Evolutionary conservation across 768 basidiomycete species (phyloP).

Genomic region (Lactarius akahatsu): DNA sequence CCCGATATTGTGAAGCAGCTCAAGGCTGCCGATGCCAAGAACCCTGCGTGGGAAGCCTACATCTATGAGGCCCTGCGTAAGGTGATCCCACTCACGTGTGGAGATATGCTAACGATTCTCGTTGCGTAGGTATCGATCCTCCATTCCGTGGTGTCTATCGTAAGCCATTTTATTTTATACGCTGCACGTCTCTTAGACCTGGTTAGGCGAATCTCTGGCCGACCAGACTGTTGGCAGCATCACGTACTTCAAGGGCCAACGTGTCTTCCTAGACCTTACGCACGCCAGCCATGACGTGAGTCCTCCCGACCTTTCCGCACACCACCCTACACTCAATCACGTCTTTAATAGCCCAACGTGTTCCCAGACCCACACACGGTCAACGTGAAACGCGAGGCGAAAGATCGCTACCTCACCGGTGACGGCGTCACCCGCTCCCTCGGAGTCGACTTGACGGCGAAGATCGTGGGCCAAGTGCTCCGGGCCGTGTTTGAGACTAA

Average conservation of each 20-base stretch:
- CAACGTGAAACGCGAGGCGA: slow-evolving; percentile 44
- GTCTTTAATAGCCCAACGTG: slow-evolving; percentile 43
- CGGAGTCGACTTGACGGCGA: slow-evolving; percentile 55
- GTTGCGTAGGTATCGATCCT: slow-evolving; percentile 60
- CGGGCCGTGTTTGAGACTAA: slow-evolving; percentile 59
- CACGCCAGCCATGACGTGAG: slow-evolving; percentile 56
- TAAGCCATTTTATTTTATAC: slow-evolving; percentile 35
- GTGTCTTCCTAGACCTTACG: slow-evolving; percentile 62
- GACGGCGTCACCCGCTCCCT: slow-evolving; percentile 50
- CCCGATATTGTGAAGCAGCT: slow-evolving; percentile 36
- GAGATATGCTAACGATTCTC: slow-evolving; percentile 17
- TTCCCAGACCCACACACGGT: slow-evolving; percentile 51
- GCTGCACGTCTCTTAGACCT: not conserved
- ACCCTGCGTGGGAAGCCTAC: slow-evolving; percentile 51
- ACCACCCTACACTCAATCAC: slow-evolving; percentile 1
- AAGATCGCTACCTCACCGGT: slow-evolving; percentile 47
- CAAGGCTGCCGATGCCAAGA: slow-evolving; percentile 38
- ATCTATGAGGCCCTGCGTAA: slow-evolving; percentile 68
- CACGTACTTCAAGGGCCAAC: slow-evolving; percentile 47
- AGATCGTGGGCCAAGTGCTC: slow-evolving; percentile 62
- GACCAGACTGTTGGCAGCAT: slow-evolving; percentile 46
- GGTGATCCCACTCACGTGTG: slow-evolving; percentile 34
- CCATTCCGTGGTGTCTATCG: slow-evolving; percentile 70
- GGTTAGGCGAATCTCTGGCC: slow-evolving; percentile 47
- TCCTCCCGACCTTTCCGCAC: not conserved